Evolutionary conservation across 495 filamentous ascomycete genomes (phyloP).

Genomic region (Penicillium atrosanguineum): DNA sequence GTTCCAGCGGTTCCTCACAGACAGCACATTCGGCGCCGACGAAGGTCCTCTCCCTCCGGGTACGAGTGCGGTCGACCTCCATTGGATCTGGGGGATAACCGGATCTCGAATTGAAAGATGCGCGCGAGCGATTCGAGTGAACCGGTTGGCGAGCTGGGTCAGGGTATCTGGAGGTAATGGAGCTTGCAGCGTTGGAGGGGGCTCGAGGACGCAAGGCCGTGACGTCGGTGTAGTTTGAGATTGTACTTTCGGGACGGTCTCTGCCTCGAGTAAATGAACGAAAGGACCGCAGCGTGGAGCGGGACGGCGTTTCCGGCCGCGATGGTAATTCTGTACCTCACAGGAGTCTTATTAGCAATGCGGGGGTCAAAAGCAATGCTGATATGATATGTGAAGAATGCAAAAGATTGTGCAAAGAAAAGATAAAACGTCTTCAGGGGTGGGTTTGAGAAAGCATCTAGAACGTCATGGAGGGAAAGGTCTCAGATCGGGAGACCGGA

Average conservation of each 20-base stretch:
- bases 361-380: conserved; percentile 11
- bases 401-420: conserved; percentile 2
- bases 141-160: conserved; percentile 17
- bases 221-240: conserved; percentile 28
- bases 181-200: conserved; percentile 25
- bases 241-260: conserved; percentile 32
- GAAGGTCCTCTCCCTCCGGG: conserved; percentile 89
- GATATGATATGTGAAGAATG: conserved; percentile 2
- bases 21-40: conserved; percentile 93
- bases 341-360: conserved; percentile 19
- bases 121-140: conserved; percentile 37
- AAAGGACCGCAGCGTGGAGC: conserved; percentile 36
- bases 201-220: conserved; percentile 23
- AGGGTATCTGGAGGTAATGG: conserved; percentile 17
- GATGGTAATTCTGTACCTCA: conserved; percentile 33
- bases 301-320: conserved; percentile 33
- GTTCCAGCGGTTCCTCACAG: conserved; percentile 95
- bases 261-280: conserved; percentile 26
- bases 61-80: conserved; percentile 74
- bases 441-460: conserved; percentile 12
- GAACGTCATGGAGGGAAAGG: conserved; percentile 9
- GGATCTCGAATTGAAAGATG: conserved; percentile 49
- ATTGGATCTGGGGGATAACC: conserved; percentile 69
- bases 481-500: conserved; percentile 11
- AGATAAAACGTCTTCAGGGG: background rate